Base-by-base conservation (phyloP, 2,329 filamentous ascomycete species). In the Fusarium begoniae region DNA sequence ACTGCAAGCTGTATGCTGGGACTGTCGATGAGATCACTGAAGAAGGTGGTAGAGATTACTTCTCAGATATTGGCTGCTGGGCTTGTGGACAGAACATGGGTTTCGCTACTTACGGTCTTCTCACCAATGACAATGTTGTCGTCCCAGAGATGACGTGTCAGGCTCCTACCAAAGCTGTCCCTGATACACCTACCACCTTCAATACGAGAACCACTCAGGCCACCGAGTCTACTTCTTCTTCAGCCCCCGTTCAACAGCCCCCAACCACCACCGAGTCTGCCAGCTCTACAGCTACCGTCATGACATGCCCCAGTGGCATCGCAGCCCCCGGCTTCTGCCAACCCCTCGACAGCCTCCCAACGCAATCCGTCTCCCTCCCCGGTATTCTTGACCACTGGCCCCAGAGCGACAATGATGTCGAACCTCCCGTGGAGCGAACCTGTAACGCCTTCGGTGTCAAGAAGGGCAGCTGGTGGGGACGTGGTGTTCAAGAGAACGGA, bases 71-170 rank as follows among this genome's bases (percentile, higher is more conserved):
- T 1, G 63, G 63, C 20, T 63, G 58, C n/a, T 66, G 28, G 41
- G 63, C 63, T 54, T 66, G 63, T 37, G 63, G 63, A 24, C n/a
- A 53, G 47, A 66, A 66, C 12, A 66, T 66, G 57, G 58, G 63
- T 4, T 66, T 66, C 18, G n/a, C 63, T 0, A 66, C 63, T 4
- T 66, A 66, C 1, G 63, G 28, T 28, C 40, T 63, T 24, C 17
- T 26, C 2, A 47, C 20, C 8, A 45, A 63, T 5, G 63, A 66
- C 6, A n/a, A 30, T 3, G 35, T 64, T 18, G 24, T n/a, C 1
- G 13, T 64, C 3, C 59, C 63, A 0, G 59, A 48, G 3, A 66
- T 66, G 63, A 63, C 57, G 0, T 66, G 63, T 9, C 32, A 3
- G 1, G 47, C 47, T 28, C 47, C 57, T 1, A 4, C 3, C 5